These are phyloP conservation scores for Penicillium malachiteum DNA, from an alignment of 495 filamentous ascomycete genomes.

Conservation along the genomic window DNA sequence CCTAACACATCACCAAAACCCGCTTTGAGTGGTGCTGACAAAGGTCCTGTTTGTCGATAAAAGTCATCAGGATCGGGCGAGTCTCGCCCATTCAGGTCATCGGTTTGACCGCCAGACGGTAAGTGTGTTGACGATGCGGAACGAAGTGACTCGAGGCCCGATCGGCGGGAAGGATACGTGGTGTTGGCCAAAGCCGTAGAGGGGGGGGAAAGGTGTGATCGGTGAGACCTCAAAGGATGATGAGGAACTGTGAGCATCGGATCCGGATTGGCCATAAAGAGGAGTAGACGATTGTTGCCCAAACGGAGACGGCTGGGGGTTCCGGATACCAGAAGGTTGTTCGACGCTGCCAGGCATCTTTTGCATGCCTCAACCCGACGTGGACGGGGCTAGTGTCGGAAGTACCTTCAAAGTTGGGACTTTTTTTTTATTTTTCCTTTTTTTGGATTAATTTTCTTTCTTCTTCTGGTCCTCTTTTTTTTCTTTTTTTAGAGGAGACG, in stretches of 20 bases:
- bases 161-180: slow-evolving; percentile 27
- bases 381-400: slow-evolving; percentile 20
- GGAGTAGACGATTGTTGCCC: slow-evolving; percentile 40
- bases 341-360: slow-evolving; percentile 47
- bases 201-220: slow-evolving; percentile 26
- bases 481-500: slow-evolving; percentile 20
- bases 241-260: slow-evolving; percentile 20
- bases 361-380: slow-evolving; percentile 43
- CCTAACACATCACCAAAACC: slow-evolving; percentile 27
- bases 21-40: slow-evolving; percentile 26
- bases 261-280: slow-evolving; percentile 26
- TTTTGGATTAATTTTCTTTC: not conserved
- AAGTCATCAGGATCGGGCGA: slow-evolving; percentile 56
- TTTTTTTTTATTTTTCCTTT: slow-evolving; percentile 5
- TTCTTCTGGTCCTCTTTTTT: not conserved
- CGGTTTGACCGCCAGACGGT: slow-evolving; percentile 11
- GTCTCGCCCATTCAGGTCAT: slow-evolving; percentile 21
- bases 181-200: slow-evolving; percentile 23
- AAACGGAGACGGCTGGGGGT: slow-evolving; percentile 34
- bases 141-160: slow-evolving; percentile 20
- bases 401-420: too few relatives aligned
- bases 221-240: slow-evolving; percentile 24
- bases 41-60: slow-evolving; percentile 41
- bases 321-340: slow-evolving; percentile 39
- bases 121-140: slow-evolving; percentile 26